Evolutionary conservation across 202 grass and related monocot genomes (phyloP), one percentile per base, ranked within the genome.

Genomic region (Bolboschoenoplectus hybrid): DNA sequence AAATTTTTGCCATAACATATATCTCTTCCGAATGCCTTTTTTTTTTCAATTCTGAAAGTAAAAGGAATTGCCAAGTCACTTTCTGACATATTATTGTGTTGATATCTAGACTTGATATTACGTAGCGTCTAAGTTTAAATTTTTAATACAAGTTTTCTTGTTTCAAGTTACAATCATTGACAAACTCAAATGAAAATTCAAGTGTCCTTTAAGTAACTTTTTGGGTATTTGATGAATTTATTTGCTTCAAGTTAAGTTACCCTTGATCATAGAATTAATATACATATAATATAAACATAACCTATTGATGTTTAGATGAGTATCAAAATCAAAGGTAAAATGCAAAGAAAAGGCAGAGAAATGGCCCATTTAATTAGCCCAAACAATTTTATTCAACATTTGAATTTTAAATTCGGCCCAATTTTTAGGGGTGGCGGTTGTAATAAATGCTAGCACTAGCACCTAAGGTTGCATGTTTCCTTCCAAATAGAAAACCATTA

Each of bases 401-500:
- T 57, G 7, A 55, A 14, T 12, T 58, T 49, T 10, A 55, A 57
- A n/a, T 58, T 58, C 36, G 47, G 52, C 52, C 74, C 12, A 55
- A 58, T 79, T 58, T 79, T 40, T 40, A 9, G 14, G 7, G 9
- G 3, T 0, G 43, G n/a, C 0, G 17, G 8, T 17, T 40, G 12
- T 79, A 79, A 57, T 78, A 57, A 79, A 79, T 79, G 74, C 32
- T 5, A 41, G 34, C 74, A 39, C 47, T 14, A 17, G 16, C 51
- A 26, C 26, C 26, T 35, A 9, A 36, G 52, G 52, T 41, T 79
- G 52, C 74, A 41, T 78, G 35, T 79, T 79, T 40, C 12, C 52
- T 79, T 9, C 52, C 74, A 58, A 79, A 79, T 79, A 79, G 52
- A 56, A 79, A 79, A 41, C 20, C 14, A 79, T 79, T 79, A 60